Evolutionary conservation across 768 basidiomycete species (phyloP).

Genomic region (Calocera cornea): DNA sequence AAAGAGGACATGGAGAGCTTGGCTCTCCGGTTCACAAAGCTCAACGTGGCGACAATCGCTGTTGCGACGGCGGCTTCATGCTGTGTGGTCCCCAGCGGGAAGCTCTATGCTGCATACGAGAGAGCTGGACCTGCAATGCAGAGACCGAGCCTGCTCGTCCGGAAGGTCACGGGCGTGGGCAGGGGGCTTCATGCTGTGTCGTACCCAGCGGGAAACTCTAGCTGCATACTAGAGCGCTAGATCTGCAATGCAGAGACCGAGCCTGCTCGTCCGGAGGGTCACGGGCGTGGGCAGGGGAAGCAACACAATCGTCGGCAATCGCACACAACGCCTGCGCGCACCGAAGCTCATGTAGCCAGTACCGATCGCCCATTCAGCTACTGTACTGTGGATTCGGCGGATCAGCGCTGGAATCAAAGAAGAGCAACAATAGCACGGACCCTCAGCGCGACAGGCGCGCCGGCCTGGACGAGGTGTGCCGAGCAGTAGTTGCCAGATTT

Average conservation of each 20-base stretch:
- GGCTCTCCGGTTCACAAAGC: background rate
- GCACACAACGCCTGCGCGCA: too few relatives aligned
- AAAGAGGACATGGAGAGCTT: background rate
- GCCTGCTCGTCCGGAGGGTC: background rate
- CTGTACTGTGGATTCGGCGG: too few relatives aligned
- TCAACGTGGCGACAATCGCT: conserved; percentile 9
- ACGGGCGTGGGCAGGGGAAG: too few relatives aligned
- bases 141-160: background rate
- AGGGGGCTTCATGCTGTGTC: conserved; percentile 9
- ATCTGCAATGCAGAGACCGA: background rate
- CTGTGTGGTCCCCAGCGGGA: conserved; percentile 11
- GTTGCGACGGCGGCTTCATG: conserved; percentile 12
- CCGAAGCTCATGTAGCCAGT: too few relatives aligned
- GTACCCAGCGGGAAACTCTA: conserved; percentile 13
- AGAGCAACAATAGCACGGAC: too few relatives aligned
- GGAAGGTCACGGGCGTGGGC: too few relatives aligned
- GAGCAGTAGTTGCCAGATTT: too few relatives aligned
- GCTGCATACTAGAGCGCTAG: conserved; percentile 1
- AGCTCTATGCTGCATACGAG: conserved; percentile 10
- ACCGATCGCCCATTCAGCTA: too few relatives aligned
- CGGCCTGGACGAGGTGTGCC: too few relatives aligned
- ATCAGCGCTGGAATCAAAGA: too few relatives aligned
- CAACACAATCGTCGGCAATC: too few relatives aligned
- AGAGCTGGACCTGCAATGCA: background rate
- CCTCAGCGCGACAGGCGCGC: too few relatives aligned